Evolutionary conservation across 2,329 filamentous ascomycete genomes (phyloP), one percentile per base, ranked within the genome.

Genomic region (Dothideomycetes sp.): DNA sequence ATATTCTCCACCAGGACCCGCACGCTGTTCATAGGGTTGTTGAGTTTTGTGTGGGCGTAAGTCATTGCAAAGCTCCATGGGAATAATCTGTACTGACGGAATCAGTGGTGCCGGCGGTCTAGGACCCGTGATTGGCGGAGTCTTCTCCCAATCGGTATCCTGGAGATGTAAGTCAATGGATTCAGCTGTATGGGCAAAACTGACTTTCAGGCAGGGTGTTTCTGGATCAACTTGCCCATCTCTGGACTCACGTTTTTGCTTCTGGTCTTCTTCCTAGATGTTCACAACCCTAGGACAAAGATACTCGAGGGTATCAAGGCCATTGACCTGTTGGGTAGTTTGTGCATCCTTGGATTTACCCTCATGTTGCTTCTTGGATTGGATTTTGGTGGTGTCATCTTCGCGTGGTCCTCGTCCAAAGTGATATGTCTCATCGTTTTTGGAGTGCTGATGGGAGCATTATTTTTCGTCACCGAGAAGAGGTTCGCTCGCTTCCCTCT

Each of bases 401-500:
- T 71, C 37, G 63, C 72, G 1, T 77, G 73, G 73, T 59, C 59
- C 44, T 73, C 68, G 1, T 58, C 69, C 0, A 73, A 70, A 39
- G 69, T 76, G 9, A 71, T 76, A 30, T 71, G 68, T 28, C 54
- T 77, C 5, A 64, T 76, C 9, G 60, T 75, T 0, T 66, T 74
- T 32, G 72, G 73, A 0, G 51, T 56, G 6, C 36, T 68, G 3
- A 68, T 71, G 60, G 62, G 65, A 4, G 55, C 64, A 22, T 54
- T 68, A 0, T 76, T 85, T 52, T 54, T 82, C 29, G 45, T 76
- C 47, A 73, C 74, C 49, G 82, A 87, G 58, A 73, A 71, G 56
- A 70, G 70, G 39, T 52, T 84, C 7, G 80, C 80, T 3, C 65
- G 67, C 40, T 74, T 78, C 50, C 82, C 82, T 0, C 62, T 87